Base-by-base conservation (phyloP, 345 rosid genomes). In the Raphanus sativus region DNA sequence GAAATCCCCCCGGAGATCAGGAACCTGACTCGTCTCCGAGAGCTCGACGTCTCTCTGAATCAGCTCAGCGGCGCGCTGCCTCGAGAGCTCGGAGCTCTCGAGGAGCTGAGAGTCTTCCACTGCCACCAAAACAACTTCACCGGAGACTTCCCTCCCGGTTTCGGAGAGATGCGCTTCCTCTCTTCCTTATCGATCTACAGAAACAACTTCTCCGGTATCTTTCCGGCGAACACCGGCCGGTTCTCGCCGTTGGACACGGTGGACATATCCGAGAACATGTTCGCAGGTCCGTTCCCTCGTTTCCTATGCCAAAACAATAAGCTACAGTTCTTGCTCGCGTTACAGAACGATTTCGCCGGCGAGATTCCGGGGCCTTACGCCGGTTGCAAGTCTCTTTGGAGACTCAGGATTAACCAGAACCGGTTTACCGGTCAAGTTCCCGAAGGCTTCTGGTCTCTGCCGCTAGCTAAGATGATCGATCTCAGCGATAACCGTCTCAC, bases 231-330 rank as follows among this genome's bases (percentile, higher is more conserved):
- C 75, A 64, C 89, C 1, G 98, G 98, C 50, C 81, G 86, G 1
- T 89, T 87, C 74, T 88, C 97, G 0, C 89, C 85, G 0, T 66
- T 92, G 29, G 77, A 61, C 1, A 87, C 84, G 30, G 40, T 90
- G 50, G 98, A 94, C 81, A 88, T 94, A 83, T 94, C 98, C 0
- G 97, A 94, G 75, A 94, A 94, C 79, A 74, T 61, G 45, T 88
- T 94, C 62, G 80, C 90, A 0, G 97, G 98, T 75, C 75, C 77
- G 1, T 92, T 94, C 65, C 98, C 98, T 2, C 71, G 75, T 62
- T 94, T 81, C 80, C 71, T 92, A 76, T 94, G 97, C 80, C 86
- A 65, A 81, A 77, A 70, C 26, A 75, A 82, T 30, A 86, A 83
- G 42, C 73, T 94, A 9, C 48, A 1, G 6, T 66, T 11, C 73